Evolutionary conservation across 176 grass and related monocot genomes (phyloP).

Genomic region (Carex littledalei): DNA sequence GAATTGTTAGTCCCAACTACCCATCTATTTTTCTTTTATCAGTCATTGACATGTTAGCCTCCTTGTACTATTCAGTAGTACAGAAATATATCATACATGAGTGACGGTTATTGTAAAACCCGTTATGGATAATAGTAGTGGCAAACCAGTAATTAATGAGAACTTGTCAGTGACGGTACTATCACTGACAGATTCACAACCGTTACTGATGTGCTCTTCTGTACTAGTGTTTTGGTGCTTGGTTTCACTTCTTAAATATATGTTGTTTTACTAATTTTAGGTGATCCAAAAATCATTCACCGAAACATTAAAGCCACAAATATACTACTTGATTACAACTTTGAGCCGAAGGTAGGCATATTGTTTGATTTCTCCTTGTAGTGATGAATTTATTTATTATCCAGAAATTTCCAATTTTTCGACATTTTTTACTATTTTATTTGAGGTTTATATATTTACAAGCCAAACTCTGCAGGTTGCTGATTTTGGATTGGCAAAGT

Average conservation of each 20-base stretch:
- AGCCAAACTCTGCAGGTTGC: constrained; percentile 45
- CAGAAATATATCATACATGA: no score
- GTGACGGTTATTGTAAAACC: no score
- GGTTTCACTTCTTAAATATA: background rate
- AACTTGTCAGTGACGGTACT: no score
- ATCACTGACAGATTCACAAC: no score
- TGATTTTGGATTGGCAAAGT: constrained; percentile 73
- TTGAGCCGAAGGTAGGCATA: constrained; percentile 59
- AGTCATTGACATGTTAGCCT: background rate
- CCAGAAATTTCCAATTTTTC: background rate
- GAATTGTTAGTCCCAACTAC: constrained; percentile 50
- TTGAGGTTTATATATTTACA: background rate
- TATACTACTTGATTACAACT: constrained; percentile 76
- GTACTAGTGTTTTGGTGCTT: background rate
- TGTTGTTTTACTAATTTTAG: constrained; percentile 32
- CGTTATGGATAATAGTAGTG: no score
- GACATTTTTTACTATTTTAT: background rate
- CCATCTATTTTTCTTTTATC: background rate
- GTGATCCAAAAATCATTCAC: constrained; percentile 81
- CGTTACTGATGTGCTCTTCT: no score
- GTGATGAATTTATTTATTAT: background rate
- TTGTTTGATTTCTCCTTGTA: background rate
- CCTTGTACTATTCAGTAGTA: background rate
- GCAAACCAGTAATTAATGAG: no score
- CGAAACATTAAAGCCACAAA: constrained; percentile 82